Evolutionary conservation across 2,329 filamentous ascomycete genomes (phyloP).

Genomic region (Venturia aucupariae): DNA sequence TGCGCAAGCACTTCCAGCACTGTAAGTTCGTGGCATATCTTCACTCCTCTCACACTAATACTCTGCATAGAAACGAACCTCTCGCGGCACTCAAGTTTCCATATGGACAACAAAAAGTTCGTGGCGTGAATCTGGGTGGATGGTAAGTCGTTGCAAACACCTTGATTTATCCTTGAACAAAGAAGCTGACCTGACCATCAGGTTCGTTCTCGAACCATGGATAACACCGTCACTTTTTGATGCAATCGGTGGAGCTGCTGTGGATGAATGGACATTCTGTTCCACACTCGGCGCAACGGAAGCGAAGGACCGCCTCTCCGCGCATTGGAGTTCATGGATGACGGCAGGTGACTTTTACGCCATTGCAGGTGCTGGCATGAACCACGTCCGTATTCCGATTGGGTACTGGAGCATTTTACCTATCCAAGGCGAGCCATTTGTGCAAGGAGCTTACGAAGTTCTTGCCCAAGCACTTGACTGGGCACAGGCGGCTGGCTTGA

Average conservation of each 20-base stretch:
- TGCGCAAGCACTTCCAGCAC: background rate
- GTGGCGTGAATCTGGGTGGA: constrained; percentile 86
- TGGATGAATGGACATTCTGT: constrained; percentile 78
- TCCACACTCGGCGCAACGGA: constrained; percentile 59
- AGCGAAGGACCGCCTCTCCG: constrained; percentile 57
- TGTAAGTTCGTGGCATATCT: background rate
- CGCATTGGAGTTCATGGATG: constrained; percentile 85
- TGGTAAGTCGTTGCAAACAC: constrained; percentile 55
- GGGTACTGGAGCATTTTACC: constrained; percentile 89
- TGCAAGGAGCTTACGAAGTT: constrained; percentile 50
- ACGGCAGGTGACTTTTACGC: constrained; percentile 75
- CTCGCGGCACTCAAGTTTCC: constrained; percentile 33
- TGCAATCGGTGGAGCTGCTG: constrained; percentile 36
- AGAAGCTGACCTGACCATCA: background rate
- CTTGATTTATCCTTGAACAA: background rate
- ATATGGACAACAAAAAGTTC: constrained; percentile 64
- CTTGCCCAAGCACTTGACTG: constrained; percentile 82
- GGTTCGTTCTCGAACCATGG: constrained; percentile 83
- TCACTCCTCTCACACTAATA: background rate
- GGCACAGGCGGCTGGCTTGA: constrained; percentile 80
- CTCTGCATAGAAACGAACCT: background rate
- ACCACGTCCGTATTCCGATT: constrained; percentile 93
- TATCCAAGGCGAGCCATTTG: constrained; percentile 78
- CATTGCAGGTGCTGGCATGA: constrained; percentile 78
- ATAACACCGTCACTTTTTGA: constrained; percentile 88